Conservation (phyloP, 2,329 filamentous ascomycete species). For the Fusarium nematophilum region DNA sequence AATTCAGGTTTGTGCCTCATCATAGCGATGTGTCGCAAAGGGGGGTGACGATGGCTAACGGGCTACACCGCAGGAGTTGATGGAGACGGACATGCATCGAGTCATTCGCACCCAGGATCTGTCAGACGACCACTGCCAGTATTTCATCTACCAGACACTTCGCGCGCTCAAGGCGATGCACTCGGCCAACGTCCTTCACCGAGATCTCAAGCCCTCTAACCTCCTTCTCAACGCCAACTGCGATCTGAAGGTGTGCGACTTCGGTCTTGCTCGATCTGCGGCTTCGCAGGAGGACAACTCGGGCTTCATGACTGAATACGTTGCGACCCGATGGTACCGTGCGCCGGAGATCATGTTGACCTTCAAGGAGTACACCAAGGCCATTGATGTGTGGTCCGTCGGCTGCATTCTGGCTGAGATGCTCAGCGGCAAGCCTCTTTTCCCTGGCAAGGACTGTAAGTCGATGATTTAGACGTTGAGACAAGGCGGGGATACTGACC, state of each 20-base stretch:
- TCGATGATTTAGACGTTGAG: constrained; percentile 35
- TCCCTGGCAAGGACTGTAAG: constrained; percentile 98
- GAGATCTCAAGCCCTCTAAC: constrained; percentile 97
- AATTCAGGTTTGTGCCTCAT: constrained; percentile 78
- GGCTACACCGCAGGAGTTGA: constrained; percentile 78
- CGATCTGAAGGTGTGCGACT: constrained; percentile 98
- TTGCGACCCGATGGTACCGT: constrained; percentile 98
- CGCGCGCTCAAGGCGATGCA: constrained; percentile 99
- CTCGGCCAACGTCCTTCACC: constrained; percentile 96
- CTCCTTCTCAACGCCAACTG: constrained; percentile 97
- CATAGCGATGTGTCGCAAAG: neutral
- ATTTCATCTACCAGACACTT: constrained; percentile 99
- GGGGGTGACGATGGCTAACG: constrained; percentile 17
- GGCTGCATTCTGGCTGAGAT: constrained; percentile 98
- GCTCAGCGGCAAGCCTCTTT: constrained; percentile 97
- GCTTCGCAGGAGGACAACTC: constrained; percentile 99
- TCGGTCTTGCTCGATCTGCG: constrained; percentile 93
- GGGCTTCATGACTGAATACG: constrained; percentile 99
- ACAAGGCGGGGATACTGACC: constrained; percentile 12
- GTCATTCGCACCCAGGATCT: constrained; percentile 99
- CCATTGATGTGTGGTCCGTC: constrained; percentile 99
- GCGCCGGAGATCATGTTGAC: constrained; percentile 99
- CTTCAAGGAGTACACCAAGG: constrained; percentile 99
- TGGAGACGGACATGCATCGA: constrained; percentile 99
- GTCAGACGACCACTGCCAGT: constrained; percentile 99